A percentile compares a stretch with the other conserved stretches of the same genome.
These are phyloP conservation scores for Mycosphaerella arachidis DNA, from an alignment of 2,329 filamentous ascomycete genomes.

Conservation along the genomic window DNA sequence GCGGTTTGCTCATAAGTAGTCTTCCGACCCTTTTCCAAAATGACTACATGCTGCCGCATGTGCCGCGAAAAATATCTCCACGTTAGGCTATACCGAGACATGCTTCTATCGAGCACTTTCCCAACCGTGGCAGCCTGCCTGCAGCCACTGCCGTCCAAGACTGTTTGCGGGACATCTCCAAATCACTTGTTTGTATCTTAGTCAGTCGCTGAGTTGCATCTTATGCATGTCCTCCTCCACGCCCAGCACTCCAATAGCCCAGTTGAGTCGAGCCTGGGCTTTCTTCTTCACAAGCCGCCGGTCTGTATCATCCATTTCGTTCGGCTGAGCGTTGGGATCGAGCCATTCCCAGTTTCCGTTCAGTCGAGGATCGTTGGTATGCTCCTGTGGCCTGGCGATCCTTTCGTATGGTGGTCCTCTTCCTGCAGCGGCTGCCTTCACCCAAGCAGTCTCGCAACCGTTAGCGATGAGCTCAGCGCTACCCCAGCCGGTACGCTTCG, in stretches of 20 bases:
- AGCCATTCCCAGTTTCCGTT: slow-evolving; percentile 30
- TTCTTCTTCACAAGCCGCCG: slow-evolving; percentile 58
- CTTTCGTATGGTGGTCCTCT: slow-evolving; percentile 70
- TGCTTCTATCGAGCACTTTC: background rate
- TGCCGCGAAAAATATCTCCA: background rate
- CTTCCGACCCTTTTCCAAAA: background rate
- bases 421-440: slow-evolving; percentile 66
- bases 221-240: slow-evolving; percentile 66
- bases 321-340: slow-evolving; percentile 26
- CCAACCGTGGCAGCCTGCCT: background rate
- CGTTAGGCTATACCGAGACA: background rate
- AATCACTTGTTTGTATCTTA: background rate
- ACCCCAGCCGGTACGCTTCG: slow-evolving; percentile 80
- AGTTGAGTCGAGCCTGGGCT: slow-evolving; percentile 61
- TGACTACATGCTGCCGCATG: background rate
- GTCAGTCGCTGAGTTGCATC: slow-evolving; percentile 10
- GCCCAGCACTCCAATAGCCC: slow-evolving; percentile 72
- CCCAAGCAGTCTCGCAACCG: slow-evolving; percentile 82
- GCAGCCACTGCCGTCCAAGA: background rate
- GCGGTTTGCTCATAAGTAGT: background rate
- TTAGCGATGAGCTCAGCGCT: slow-evolving; percentile 74
- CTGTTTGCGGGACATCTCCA: background rate
- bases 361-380: slow-evolving; percentile 29
- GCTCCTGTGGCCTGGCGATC: slow-evolving; percentile 24
- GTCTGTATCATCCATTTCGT: slow-evolving; percentile 35